A percentile compares a stretch with the other conserved stretches of the same genome.
Evolutionary conservation across 345 rosid species (phyloP).

Genomic region (Sisymbrium altissimum): DNA sequence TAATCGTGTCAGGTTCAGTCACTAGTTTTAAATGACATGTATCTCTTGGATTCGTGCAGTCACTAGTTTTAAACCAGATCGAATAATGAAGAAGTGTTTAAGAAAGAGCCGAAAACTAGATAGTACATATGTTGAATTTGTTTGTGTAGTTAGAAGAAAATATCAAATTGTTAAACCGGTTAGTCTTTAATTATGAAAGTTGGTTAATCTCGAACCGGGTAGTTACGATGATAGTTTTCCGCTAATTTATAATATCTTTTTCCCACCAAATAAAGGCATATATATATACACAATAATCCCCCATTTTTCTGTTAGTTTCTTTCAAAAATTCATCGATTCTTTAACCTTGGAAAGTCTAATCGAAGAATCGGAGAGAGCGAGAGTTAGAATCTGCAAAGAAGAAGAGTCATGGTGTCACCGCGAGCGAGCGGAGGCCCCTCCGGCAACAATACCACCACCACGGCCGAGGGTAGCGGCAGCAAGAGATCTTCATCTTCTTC

Average conservation of each 20-base stretch:
- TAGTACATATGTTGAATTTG: no score
- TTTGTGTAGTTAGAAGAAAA: no score
- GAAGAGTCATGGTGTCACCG: conserved; percentile 82
- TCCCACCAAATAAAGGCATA: conserved; percentile 10
- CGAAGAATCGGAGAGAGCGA: conserved; percentile 8
- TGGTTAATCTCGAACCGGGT: no score
- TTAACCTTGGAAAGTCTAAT: background rate
- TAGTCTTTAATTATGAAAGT: no score
- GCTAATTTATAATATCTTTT: background rate
- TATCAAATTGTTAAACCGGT: no score
- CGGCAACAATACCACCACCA: conserved; percentile 20
- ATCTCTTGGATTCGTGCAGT: no score
- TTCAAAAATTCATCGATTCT: conserved; percentile 16
- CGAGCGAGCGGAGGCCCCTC: conserved; percentile 78
- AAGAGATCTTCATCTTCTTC: conserved; percentile 59
- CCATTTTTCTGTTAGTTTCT: no score
- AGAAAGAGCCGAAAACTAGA: no score
- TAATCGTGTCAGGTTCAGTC: background rate
- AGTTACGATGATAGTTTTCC: background rate
- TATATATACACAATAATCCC: background rate
- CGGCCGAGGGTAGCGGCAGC: conserved; percentile 30
- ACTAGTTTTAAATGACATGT: background rate
- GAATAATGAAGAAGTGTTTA: no score
- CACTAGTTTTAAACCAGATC: no score
- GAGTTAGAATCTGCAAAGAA: conserved; percentile 28